These are phyloP conservation scores for Balamuthia mandrillaris DNA, from an alignment of 208 protist species.

Conservation along the genomic window DNA sequence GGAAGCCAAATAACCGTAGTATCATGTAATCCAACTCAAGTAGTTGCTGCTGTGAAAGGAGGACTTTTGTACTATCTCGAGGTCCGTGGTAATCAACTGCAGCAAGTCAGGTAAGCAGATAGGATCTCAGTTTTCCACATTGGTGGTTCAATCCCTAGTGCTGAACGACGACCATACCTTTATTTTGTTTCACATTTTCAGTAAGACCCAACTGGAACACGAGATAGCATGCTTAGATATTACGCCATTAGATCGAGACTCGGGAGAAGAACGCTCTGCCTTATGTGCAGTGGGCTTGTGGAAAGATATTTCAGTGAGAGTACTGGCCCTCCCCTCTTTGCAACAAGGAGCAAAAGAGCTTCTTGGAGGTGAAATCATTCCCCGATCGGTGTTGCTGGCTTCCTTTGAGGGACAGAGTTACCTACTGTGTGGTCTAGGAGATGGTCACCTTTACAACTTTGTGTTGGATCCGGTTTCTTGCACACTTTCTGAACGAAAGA, in stretches of 20 bases:
- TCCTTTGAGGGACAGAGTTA: slow-evolving; percentile 50
- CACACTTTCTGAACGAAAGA: slow-evolving; percentile 57
- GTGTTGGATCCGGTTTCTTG: slow-evolving; percentile 34
- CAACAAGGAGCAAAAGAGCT: slow-evolving; percentile 28
- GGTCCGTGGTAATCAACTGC: no score
- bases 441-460: slow-evolving; percentile 69
- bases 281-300: slow-evolving; percentile 57
- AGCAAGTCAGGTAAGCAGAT: no score
- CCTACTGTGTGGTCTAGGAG: slow-evolving; percentile 67
- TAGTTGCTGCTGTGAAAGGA: no score
- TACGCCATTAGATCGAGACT: neutral
- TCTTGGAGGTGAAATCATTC: slow-evolving; percentile 63
- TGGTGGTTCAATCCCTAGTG: no score
- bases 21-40: slow-evolving; percentile 51
- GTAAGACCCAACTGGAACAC: slow-evolving; percentile 38
- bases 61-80: no score
- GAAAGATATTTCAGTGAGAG: slow-evolving; percentile 60
- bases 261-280: slow-evolving; percentile 5
- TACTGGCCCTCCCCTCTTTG: slow-evolving; percentile 58
- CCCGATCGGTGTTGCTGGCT: slow-evolving; percentile 61
- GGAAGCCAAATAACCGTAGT: slow-evolving; percentile 55
- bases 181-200: no score
- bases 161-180: no score
- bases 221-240: slow-evolving; percentile 74
- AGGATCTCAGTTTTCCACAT: no score